These are phyloP conservation scores for Gossypium herbaceum DNA, from an alignment of 345 rosid genomes.

Conservation along the genomic window DNA sequence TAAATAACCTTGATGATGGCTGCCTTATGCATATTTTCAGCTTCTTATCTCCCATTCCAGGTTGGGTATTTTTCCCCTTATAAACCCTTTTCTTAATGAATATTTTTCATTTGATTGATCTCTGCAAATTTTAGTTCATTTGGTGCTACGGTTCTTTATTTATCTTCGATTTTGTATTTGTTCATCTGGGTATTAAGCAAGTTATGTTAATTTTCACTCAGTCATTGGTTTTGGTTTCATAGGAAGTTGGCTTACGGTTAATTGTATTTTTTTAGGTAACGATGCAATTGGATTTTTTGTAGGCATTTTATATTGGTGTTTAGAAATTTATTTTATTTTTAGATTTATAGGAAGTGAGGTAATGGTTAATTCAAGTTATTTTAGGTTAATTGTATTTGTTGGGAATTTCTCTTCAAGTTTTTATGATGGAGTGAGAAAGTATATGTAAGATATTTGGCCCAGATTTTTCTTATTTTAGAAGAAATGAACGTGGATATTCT, in stretches of 20 bases:
- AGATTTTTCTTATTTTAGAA: neutral
- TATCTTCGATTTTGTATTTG: neutral
- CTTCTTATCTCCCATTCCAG: slow-evolving; percentile 90
- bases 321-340: neutral
- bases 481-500: neutral
- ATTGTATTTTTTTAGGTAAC: neutral
- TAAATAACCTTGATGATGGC: slow-evolving; percentile 91
- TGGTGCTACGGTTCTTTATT: neutral
- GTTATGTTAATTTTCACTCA: neutral
- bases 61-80: slow-evolving; percentile 11
- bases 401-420: neutral
- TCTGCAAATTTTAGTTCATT: neutral
- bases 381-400: neutral
- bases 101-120: neutral
- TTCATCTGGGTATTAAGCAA: neutral
- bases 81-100: neutral
- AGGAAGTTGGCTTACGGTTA: neutral
- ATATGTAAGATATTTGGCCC: neutral
- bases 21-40: slow-evolving; percentile 98
- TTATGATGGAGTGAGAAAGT: neutral
- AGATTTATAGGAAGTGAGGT: neutral
- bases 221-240: neutral
- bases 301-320: neutral
- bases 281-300: neutral
- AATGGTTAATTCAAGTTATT: neutral